These are phyloP conservation scores for Aspergillus texensis DNA, from an alignment of 2,329 filamentous ascomycete genomes.

Conservation along the genomic window DNA sequence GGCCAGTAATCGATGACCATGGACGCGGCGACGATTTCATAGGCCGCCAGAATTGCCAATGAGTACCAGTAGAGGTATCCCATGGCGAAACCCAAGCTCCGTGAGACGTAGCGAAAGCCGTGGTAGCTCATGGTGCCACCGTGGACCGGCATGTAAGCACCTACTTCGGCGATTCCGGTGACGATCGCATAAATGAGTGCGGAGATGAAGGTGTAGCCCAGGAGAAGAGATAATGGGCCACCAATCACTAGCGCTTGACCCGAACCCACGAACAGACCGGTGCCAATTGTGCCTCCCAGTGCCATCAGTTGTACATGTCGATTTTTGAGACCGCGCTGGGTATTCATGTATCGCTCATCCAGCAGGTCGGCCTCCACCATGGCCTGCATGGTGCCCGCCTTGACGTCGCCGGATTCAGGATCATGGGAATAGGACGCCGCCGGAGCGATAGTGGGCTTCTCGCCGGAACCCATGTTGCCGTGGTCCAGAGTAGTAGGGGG, in stretches of 20 bases:
- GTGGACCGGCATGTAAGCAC: slow-evolving; percentile 48
- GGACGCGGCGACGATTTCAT: slow-evolving; percentile 67
- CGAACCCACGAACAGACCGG: slow-evolving; percentile 58
- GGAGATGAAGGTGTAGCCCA: slow-evolving; percentile 56
- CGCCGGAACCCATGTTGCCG: slow-evolving; percentile 6
- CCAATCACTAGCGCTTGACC: slow-evolving; percentile 56
- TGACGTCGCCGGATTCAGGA: slow-evolving; percentile 16
- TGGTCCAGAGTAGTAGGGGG: not conserved
- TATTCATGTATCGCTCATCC: slow-evolving; percentile 43
- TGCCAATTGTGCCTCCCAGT: slow-evolving; percentile 60
- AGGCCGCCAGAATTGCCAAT: slow-evolving; percentile 50
- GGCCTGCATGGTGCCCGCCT: slow-evolving; percentile 29
- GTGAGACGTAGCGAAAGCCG: slow-evolving; percentile 46
- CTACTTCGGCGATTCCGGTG: slow-evolving; percentile 47
- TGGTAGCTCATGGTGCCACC: slow-evolving; percentile 49
- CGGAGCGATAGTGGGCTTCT: slow-evolving; percentile 14
- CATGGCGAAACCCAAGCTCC: slow-evolving; percentile 46
- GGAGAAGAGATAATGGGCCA: slow-evolving; percentile 55
- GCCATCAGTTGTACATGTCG: slow-evolving; percentile 53
- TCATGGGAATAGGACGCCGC: slow-evolving; percentile 5
- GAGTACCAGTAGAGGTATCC: slow-evolving; percentile 54
- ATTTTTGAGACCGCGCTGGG: slow-evolving; percentile 46
- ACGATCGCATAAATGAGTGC: slow-evolving; percentile 52
- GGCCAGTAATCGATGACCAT: slow-evolving; percentile 68
- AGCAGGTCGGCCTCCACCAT: slow-evolving; percentile 44